Percentiles rank a stretch among this genome's conserved stretches.
Evolutionary conservation across 2,329 filamentous ascomycete genomes (phyloP).

Genomic region (Polytolypa hystricis): DNA sequence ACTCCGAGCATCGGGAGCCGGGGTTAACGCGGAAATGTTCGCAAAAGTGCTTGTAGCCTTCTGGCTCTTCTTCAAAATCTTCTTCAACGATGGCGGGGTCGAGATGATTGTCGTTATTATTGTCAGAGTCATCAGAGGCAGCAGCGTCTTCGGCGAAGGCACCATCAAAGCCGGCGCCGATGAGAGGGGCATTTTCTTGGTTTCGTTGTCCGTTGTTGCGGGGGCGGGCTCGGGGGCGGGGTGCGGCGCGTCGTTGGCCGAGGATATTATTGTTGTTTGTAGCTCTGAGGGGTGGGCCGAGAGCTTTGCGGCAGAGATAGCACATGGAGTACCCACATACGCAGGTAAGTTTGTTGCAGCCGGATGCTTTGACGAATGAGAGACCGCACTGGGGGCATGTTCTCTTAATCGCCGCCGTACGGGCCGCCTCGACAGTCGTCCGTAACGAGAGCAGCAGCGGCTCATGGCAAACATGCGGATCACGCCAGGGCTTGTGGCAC

Average conservation of each 20-base stretch:
- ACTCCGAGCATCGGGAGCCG: constrained; percentile 64
- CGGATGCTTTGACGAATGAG: constrained; percentile 82
- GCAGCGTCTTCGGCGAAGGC: not conserved
- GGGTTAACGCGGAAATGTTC: constrained; percentile 83
- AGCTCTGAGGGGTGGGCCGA: constrained; percentile 19
- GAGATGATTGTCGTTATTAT: constrained; percentile 11
- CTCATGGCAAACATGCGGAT: constrained; percentile 85
- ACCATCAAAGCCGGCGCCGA: constrained; percentile 26
- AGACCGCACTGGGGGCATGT: constrained; percentile 87
- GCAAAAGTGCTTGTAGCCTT: constrained; percentile 90
- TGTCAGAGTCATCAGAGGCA: constrained; percentile 15
- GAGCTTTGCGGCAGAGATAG: constrained; percentile 77
- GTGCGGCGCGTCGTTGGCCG: not conserved
- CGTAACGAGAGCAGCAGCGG: constrained; percentile 70
- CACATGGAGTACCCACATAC: constrained; percentile 97
- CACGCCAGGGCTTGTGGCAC: constrained; percentile 72
- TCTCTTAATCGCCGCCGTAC: constrained; percentile 87
- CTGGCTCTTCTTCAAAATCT: constrained; percentile 35
- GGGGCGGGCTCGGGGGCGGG: constrained; percentile 6
- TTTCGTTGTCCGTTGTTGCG: constrained; percentile 5
- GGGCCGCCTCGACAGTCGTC: constrained; percentile 82
- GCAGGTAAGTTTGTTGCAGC: constrained; percentile 95
- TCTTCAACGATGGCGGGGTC: constrained; percentile 14
- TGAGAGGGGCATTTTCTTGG: constrained; percentile 22
- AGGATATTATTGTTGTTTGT: not conserved